A percentile compares a stretch with the other conserved stretches of the same genome.
phyloP scores from a whole-genome alignment of 1,284 basidiomycete species.

The Trametes sp. region DNA sequence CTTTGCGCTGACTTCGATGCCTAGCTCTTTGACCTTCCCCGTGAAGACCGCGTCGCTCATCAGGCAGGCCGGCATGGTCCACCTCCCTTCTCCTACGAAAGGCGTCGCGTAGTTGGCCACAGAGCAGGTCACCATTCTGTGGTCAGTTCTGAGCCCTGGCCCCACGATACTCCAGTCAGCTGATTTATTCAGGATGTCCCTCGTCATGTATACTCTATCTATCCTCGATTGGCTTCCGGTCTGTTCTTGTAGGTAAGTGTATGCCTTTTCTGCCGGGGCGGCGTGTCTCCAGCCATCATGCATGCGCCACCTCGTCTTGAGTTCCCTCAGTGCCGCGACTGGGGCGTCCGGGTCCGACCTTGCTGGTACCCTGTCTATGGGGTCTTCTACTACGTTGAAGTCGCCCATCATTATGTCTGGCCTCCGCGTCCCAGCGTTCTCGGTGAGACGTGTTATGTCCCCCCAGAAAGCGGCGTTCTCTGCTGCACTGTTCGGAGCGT shows the following conservation, averaged over 20 bases:
- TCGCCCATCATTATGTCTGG: neutral
- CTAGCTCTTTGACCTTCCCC: neutral
- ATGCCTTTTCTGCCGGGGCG: neutral
- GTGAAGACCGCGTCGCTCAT: neutral
- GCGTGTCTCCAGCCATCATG: neutral
- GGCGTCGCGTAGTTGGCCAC: neutral
- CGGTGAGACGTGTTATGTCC: neutral
- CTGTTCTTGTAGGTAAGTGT: neutral
- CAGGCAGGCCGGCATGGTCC: neutral
- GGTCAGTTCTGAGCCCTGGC: neutral
- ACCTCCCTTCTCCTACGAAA: neutral
- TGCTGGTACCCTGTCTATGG: neutral
- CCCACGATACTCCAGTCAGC: neutral
- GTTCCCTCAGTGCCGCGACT: neutral
- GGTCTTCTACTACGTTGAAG: neutral
- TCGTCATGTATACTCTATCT: neutral
- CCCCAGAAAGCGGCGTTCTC: neutral
- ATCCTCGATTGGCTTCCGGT: conserved; percentile 2
- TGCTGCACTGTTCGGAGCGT: neutral
- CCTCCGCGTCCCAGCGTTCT: no score
- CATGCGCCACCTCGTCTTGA: neutral
- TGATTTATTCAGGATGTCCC: neutral
- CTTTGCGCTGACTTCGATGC: no score
- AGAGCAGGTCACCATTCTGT: neutral
- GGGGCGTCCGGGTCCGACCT: neutral